Evolutionary conservation across 352 stramenopile genomes (phyloP).

Genomic region (Phytophthora ramorum): DNA sequence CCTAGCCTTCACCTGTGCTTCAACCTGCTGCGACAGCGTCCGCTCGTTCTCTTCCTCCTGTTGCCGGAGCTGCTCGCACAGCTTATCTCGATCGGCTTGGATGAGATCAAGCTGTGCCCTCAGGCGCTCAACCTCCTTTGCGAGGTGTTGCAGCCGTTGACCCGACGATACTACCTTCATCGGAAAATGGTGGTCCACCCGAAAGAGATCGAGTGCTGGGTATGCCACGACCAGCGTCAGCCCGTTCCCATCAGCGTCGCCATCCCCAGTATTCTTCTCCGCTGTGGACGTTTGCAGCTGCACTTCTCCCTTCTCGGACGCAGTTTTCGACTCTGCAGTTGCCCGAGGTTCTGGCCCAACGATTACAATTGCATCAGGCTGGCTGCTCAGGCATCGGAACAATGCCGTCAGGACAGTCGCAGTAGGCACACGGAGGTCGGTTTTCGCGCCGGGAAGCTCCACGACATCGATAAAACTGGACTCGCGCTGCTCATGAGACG

Average conservation of each 20-base stretch:
- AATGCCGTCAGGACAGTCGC: conserved; percentile 42
- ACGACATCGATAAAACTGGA: conserved; percentile 38
- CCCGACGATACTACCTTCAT: conserved; percentile 32
- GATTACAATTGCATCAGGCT: conserved; percentile 21
- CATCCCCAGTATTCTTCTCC: conserved; percentile 14
- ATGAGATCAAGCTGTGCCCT: conserved; percentile 19
- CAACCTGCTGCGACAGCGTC: conserved; percentile 13
- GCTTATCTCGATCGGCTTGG: conserved; percentile 22
- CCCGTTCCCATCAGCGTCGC: neutral
- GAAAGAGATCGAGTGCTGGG: conserved; percentile 48
- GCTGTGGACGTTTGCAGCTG: conserved; percentile 35
- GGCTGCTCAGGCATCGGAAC: conserved; percentile 34
- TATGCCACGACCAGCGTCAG: conserved; percentile 44
- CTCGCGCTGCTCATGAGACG: conserved; percentile 33
- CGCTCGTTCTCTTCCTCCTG: conserved; percentile 33
- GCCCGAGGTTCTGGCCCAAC: conserved; percentile 25
- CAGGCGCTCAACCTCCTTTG: conserved; percentile 20
- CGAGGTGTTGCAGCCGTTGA: conserved; percentile 18
- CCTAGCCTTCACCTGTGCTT: conserved; percentile 14
- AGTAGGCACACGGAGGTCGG: conserved; percentile 22
- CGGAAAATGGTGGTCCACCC: conserved; percentile 40
- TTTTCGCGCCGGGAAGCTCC: conserved; percentile 30
- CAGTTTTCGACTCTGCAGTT: conserved; percentile 28
- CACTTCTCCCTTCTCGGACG: conserved; percentile 40
- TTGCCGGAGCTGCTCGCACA: conserved; percentile 31